A percentile compares a stretch with the other conserved stretches of the same genome.
Evolutionary conservation across 768 basidiomycete species (phyloP).

Genomic region (Pisolithus albus): DNA sequence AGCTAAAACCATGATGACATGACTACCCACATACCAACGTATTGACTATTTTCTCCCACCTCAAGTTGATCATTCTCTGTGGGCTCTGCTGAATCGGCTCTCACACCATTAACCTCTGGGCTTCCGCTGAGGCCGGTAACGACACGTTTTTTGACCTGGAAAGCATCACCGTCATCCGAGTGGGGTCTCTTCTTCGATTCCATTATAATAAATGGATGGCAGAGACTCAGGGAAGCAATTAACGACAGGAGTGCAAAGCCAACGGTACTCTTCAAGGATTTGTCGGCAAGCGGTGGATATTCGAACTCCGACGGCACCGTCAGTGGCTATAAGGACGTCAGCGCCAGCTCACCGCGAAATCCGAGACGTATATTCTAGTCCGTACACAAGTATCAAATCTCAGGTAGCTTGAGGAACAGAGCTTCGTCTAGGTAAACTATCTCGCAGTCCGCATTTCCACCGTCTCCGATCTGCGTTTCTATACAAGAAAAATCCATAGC

Average conservation of each 20-base stretch:
- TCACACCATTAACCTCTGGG: conserved; percentile 47
- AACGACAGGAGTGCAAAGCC: conserved; percentile 5
- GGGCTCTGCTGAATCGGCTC: conserved; percentile 35
- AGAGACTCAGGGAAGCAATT: conserved; percentile 7
- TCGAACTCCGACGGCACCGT: conserved; percentile 22
- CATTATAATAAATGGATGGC: conserved; percentile 28
- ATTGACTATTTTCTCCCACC: conserved; percentile 35
- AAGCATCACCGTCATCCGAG: conserved; percentile 42
- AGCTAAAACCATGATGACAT: conserved; percentile 36
- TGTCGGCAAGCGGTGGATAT: conserved; percentile 8
- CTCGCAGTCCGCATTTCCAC: conserved; percentile 77
- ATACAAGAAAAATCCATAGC: conserved; percentile 80
- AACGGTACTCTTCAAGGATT: conserved; percentile 9
- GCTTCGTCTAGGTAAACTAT: conserved; percentile 49
- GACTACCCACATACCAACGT: conserved; percentile 17
- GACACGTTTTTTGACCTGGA: conserved; percentile 51
- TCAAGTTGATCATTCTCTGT: conserved; percentile 54
- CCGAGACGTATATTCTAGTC: no score
- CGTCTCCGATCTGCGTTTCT: conserved; percentile 88
- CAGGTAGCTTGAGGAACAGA: conserved; percentile 26
- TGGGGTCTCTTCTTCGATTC: conserved; percentile 58
- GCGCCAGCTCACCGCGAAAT: no score
- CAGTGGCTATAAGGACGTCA: no score
- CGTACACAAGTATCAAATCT: background rate
- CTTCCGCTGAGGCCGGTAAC: conserved; percentile 44